phyloP scores from a whole-genome alignment of 176 grass and related monocot genomes.

The Rhynchospora breviuscula region DNA sequence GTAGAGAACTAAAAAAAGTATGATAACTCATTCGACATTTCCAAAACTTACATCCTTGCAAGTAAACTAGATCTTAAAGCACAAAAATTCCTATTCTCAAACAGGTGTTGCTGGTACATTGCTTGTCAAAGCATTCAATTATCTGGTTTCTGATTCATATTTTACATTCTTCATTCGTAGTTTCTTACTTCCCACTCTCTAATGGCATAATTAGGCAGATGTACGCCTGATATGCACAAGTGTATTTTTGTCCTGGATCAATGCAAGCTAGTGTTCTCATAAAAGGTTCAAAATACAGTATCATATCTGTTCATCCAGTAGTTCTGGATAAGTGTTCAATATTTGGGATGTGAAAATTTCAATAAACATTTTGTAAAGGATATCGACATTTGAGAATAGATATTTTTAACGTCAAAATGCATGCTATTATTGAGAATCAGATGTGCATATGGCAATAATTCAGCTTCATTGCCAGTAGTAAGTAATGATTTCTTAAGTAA shows the following conservation, averaged over 20 bases:
- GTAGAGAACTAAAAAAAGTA: not conserved
- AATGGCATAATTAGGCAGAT: slow-evolving; percentile 6
- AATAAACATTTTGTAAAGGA: not conserved
- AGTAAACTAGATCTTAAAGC: not conserved
- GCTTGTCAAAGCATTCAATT: not conserved
- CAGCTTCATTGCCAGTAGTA: not conserved
- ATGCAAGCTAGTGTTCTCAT: not conserved
- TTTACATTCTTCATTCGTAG: not conserved
- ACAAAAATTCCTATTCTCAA: not conserved
- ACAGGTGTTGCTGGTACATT: not conserved
- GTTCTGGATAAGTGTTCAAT: not conserved
- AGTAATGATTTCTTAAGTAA: not conserved
- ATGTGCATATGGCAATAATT: not conserved
- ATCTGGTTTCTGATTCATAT: slow-evolving; percentile 14
- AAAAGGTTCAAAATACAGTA: not conserved
- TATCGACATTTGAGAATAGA: not conserved
- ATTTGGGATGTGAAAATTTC: not conserved
- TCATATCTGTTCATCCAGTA: not conserved
- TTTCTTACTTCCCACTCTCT: not conserved
- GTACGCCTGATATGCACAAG: slow-evolving; percentile 65
- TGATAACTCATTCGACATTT: not conserved
- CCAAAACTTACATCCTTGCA: not conserved
- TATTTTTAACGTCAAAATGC: not conserved
- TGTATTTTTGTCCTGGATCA: slow-evolving; percentile 34
- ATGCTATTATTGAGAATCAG: not conserved